Percentiles rank a stretch among this genome's conserved stretches.
phyloP scores from a whole-genome alignment of 176 grass and related monocot genomes.

The Oryza brachyantha region DNA sequence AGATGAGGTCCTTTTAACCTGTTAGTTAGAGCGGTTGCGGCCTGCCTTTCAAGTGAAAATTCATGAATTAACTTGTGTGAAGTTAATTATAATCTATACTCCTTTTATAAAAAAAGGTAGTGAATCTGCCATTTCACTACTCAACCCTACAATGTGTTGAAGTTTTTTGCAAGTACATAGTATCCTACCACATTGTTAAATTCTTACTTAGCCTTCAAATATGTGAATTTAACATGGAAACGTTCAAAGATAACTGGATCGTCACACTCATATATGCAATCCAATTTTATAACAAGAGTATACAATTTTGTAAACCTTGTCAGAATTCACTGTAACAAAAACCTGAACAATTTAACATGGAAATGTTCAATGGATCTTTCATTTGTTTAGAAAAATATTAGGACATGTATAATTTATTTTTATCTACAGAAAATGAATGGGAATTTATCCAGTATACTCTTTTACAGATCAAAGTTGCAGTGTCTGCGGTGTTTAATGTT shows the following conservation, averaged over 20 bases:
- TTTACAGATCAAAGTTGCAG: constrained; percentile 74
- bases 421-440: neutral
- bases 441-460: neutral
- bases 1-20: neutral
- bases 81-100: neutral
- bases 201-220: neutral
- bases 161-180: too few relatives aligned
- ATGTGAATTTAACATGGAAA: neutral
- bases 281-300: neutral
- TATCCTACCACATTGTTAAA: neutral
- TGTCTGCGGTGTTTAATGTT: constrained; percentile 71
- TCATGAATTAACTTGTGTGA: neutral
- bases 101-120: too few relatives aligned
- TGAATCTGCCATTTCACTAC: neutral
- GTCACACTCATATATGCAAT: neutral
- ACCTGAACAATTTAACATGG: neutral
- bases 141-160: neutral
- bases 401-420: neutral
- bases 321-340: neutral
- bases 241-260: neutral
- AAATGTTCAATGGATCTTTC: neutral
- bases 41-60: neutral
- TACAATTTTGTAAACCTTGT: neutral
- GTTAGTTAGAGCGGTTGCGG: neutral
- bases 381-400: neutral